Base-by-base conservation (phyloP, 805 yeast species). In the Peterozyma toletana region DNA sequence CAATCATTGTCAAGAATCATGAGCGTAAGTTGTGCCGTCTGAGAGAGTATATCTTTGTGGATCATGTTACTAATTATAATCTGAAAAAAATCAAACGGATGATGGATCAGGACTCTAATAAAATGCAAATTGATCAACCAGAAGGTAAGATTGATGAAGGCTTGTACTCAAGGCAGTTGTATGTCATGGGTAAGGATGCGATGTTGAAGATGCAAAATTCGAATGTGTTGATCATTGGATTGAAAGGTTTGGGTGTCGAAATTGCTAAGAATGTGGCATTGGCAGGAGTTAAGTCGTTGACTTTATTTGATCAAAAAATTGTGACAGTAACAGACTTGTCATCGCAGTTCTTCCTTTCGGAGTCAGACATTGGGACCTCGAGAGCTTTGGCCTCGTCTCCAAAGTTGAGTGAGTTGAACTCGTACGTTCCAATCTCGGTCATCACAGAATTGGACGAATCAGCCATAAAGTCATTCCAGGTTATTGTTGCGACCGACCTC, bases 171-270 rank as follows among this genome's bases (percentile, higher is more conserved):
- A 87, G 99, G 63, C 99, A 93, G 68, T 77, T 93, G 64, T 88
- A 91, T 56, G 99, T 93, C 42, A 67, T 93, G 51, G 99, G 99
- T 49, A 89, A 87, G 56, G 99, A 93, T 52, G 99, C 99, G 42
- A 93, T 93, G 99, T 71, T 90, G 55, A 86, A 88, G 63, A 86
- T 93, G 97, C 96, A 90, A 56, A 74, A 78, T 52, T 89, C 98
- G 21, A 88, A 86, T 55, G 96, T 93, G n/a, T 75, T 93, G 40
- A 73, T 93, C 39, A 78, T 90, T 50, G 99, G 99, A 3, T 69
- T 91, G 45, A 83, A 80, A 59, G 99, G 99, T 39, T 70, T 93
- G 39, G 99, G 99, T 57, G 76, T 87, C 37, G 99, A 93, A 66
- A 88, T 93, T 46, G 97, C 99, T 18, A 93, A 93, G 67, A 93